Base-by-base conservation (phyloP, 306 rosid genomes). In the Corylus avellana region DNA sequence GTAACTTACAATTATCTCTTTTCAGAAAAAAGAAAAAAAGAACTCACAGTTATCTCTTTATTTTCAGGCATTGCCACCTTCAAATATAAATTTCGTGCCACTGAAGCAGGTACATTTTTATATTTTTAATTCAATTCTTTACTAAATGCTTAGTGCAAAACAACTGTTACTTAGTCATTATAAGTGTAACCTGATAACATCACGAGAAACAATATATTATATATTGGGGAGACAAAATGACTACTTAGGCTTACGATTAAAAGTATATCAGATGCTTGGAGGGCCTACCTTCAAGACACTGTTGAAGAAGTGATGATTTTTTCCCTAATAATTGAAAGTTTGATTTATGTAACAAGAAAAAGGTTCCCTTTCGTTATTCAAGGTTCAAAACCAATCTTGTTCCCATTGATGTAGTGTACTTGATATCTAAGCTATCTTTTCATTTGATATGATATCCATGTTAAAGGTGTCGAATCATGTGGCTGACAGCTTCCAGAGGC, bases 41-140 rank as follows among this genome's bases (percentile, higher is more conserved):
- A 55, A 79, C 82, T 64, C 67, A 80, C 71, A 75, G 12, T 71
- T 47, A 17, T 75, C 39, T 84, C 46, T 50, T 73, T 70, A 56
- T 79, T 78, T 89, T 66, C 94, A 94, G 98, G 97, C 97, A 76
- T 86, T 92, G 83, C 89, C 92, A 13, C 97, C 98, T 76, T 77
- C 93, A 32, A 85, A 86, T 70, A 92, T 94, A 86, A 86, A 77
- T 75, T 94, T 94, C 81, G 90, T 81, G 1, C 98, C 98, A 27
- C 85, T 94, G 54, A 90, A 95, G 84, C 98, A 95, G 98, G 98
- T 95, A 83, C 0, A 29, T 16, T 35, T 80, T 58, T 62, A 17
- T 80, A 14, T 67, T 69, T 76, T 77, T 37, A 74, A 76, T 68
- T 78, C 6, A 78, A 3, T 66, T 66, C 10, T 64, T 16, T 32